Conservation (phyloP, 2,329 filamentous ascomycete species). For the Stagonosporopsis cucurbitacearum region DNA sequence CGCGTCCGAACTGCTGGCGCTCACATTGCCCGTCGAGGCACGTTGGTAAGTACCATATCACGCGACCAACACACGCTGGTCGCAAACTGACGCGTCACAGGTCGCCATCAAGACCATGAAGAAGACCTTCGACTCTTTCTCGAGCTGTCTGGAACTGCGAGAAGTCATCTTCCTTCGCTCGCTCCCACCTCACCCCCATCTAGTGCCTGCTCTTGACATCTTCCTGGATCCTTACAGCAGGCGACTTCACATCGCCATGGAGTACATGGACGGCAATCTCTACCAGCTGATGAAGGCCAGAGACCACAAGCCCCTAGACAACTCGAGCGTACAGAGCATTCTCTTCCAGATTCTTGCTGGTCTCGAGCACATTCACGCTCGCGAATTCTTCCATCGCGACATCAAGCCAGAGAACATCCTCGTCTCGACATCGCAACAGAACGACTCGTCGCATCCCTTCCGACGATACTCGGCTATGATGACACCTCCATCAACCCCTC, state of each 20-base stretch:
- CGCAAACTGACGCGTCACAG: slow-evolving; percentile 57
- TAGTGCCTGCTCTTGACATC: slow-evolving; percentile 97
- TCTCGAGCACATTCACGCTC: slow-evolving; percentile 94
- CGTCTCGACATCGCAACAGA: slow-evolving; percentile 85
- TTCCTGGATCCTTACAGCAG: slow-evolving; percentile 96
- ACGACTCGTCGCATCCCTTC: slow-evolving; percentile 84
- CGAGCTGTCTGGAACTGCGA: slow-evolving; percentile 87
- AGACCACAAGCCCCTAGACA: slow-evolving; percentile 92
- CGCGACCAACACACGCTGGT: slow-evolving; percentile 13
- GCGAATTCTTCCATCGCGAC: slow-evolving; percentile 97
- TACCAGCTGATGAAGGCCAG: slow-evolving; percentile 99
- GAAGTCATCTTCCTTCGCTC: slow-evolving; percentile 97
- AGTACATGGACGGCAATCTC: slow-evolving; percentile 99
- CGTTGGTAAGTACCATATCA: slow-evolving; percentile 72
- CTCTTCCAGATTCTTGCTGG: slow-evolving; percentile 96
- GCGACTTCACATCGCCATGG: slow-evolving; percentile 98
- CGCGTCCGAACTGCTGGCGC: slow-evolving; percentile 90
- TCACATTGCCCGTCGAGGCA: slow-evolving; percentile 85
- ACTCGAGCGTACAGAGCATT: slow-evolving; percentile 93
- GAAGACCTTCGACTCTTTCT: slow-evolving; percentile 95
- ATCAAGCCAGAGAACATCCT: slow-evolving; percentile 99
- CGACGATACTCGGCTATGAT: slow-evolving; percentile 91
- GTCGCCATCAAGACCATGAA: slow-evolving; percentile 99
- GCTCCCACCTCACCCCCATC: slow-evolving; percentile 83
- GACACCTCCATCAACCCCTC: slow-evolving; percentile 92